Base-by-base conservation (phyloP, 163 green algal genomes). In the Chlorella variabilis region DNA sequence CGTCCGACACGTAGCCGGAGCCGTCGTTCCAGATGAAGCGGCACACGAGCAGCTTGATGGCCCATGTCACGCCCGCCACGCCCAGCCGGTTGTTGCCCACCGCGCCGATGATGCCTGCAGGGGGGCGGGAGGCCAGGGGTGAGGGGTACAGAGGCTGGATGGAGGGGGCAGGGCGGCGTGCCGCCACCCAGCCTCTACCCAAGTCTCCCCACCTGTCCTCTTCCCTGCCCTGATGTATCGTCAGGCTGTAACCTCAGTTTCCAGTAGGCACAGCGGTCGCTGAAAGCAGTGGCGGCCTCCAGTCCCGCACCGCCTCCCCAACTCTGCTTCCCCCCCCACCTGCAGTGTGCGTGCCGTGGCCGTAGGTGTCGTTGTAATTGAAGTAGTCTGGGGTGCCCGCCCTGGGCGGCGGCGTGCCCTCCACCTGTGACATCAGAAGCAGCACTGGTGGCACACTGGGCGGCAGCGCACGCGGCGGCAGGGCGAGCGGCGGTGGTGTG, bases 1-100 rank as follows among this genome's bases (percentile, higher is more conserved):
- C 91, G 62, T 93, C 91, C 4, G 78, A 91, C n/a, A 93, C 75
- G 73, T 85, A 91, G 23, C 91, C 91, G n/a, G 21, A 33, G 41
- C 73, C 79, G 66, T 84, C 78, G 39, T 83, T 62, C 49, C 76
- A 80, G 20, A 85, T 87, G 79, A 89, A 89, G n/a, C 70, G 75
- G 56, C 80, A 89, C 33, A 82, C 59, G 1, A 87, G 29, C 49
- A 89, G 25, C 36, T 61, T 65, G 18, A 77, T 41, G 42, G 54
- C 82, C 83, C 66, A 89, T 31, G 74, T 63, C 4, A 90, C 51
- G 33, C 89, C 89, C 6, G 78, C 42, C 0, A 93, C 61, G 29
- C 88, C 88, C 31, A 83, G 42, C 33, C 15, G 41, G 65, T 91
- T 91, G 80, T 89, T 87, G 58, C 75, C 77, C 4, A 86, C 34